Base-by-base conservation (phyloP, 2,329 filamentous ascomycete genomes). In the Niveomyces coronatus region DNA sequence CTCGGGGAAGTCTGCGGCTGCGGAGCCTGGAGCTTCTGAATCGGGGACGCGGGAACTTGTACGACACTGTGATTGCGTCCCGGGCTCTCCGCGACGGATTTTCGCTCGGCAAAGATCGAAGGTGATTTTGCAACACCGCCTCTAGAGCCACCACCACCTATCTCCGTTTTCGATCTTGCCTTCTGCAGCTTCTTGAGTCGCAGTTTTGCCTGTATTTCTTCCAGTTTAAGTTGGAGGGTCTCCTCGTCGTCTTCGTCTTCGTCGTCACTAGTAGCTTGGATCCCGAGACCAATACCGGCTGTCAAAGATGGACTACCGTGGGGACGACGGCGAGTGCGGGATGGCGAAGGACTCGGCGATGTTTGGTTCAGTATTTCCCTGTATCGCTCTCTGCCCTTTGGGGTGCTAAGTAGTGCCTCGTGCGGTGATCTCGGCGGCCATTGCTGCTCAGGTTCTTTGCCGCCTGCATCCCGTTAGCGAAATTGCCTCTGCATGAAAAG, bases 161-260 rank as follows among this genome's bases (percentile, higher is more conserved):
- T 34, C 22, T 42, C 40, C 18, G 49, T 44, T 35, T 42, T 50
- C 19, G 41, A 47, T 37, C 49, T 58, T 34, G 58, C 60, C 53
- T 79, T 80, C 56, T 91, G 84, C 11, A 96, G 64, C 53, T 82
- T 87, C 60, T 95, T 96, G 46, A 96, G 61, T 58, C 82, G 91
- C 37, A 96, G 63, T 43, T 82, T 80, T 6, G 88, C 86, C 58
- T 96, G 81, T 42, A 98, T 94, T 39, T 85, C 86, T 46, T 88
- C 79, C 5, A 96, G 65, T 55, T 94, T 80, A 45, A 98, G 64
- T 53, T 93, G 77, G 23, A 96, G 63, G 1, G 79, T 93, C 64
- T 96, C 88, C 57, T 95, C 89, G 49, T 94, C 88, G 7, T 93
- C 88, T 57, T 95, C 89, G 49, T 94, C 88, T 6, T 93, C 82